Evolutionary conservation across 371 early-diverging fungal genomes (phyloP), one percentile per base, ranked within the genome.

Genomic region (Blastocladiella emersonii): DNA sequence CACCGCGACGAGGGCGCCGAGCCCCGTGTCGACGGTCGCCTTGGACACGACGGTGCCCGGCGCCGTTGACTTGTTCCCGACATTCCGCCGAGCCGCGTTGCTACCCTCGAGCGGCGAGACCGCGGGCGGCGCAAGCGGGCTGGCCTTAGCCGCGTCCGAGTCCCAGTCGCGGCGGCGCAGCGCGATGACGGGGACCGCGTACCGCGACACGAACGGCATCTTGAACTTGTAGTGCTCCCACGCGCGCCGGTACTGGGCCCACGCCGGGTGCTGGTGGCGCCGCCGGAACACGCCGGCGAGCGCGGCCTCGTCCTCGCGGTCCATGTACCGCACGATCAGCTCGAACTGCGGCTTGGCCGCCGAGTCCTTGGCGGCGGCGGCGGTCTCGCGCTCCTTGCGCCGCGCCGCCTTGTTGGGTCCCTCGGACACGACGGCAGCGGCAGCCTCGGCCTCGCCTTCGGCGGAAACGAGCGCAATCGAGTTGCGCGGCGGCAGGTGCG

Each of bases 151-250:
- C 53, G 53, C 27, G 30, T 32, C 27, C 30, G n/a, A n/a, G n/a
- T n/a, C n/a, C n/a, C n/a, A n/a, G n/a, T 51, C 19, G 1, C 15
- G 1, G 15, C 19, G 8, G 8, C 53, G 53, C 35, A 59, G 10
- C 15, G 59, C 37, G 6, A 59, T 23, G 12, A 59, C 59, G 43
- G 59, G 59, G 7, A 59, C 32, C 30, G 27, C 44, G 21, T 30
- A 59, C 44, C 59, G 37, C 37, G 27, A 8, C 10, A 41, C 41
- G 10, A 59, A 15, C 30, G 59, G 59, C 59, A 59, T 59, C 32
- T 59, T 59, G 41, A 4, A 30, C 37, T 15, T 8, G 32, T 34
- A 59, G 21, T 59, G 59, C 59, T 43, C 37, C 30, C n/a, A 25
- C 17, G 59, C 59, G 25, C 59, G 37, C 17, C 59, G 37, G 59